Conservation (phyloP, 1,139 yeast species). For the Magnusiomyces fungicola region DNA sequence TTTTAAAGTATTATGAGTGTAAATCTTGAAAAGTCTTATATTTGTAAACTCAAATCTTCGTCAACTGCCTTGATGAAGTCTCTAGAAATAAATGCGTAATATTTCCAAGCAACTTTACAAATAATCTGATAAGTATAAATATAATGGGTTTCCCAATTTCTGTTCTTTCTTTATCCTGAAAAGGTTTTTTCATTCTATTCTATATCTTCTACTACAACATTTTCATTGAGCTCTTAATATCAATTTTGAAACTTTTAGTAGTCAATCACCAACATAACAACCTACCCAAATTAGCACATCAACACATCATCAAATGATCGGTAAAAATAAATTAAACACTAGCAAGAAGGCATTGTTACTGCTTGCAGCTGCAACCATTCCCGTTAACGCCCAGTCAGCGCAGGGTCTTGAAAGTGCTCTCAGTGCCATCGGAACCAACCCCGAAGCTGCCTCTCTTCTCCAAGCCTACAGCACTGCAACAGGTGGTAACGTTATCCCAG, state of each 20-base stretch:
- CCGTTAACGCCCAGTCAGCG: not conserved
- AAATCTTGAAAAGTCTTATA: too few relatives aligned
- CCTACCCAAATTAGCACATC: not conserved
- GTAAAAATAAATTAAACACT: not conserved
- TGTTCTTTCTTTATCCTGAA: too few relatives aligned
- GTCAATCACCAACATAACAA: not conserved
- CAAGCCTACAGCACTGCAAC: constrained; percentile 14
- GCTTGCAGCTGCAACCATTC: constrained; percentile 3
- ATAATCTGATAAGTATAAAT: too few relatives aligned
- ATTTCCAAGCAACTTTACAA: too few relatives aligned
- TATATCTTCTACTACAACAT: too few relatives aligned
- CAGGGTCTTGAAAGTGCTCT: constrained; percentile 9
- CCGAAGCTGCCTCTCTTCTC: constrained; percentile 7
- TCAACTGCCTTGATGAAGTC: too few relatives aligned
- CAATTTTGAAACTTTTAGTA: not conserved
- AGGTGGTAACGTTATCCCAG: constrained; percentile 12
- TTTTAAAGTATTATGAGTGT: too few relatives aligned
- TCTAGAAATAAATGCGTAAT: too few relatives aligned
- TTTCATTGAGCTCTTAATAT: too few relatives aligned
- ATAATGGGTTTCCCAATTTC: too few relatives aligned
- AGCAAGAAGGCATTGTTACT: constrained; percentile 1
- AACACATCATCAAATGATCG: not conserved
- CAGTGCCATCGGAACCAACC: constrained; percentile 9
- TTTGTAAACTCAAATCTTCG: too few relatives aligned
- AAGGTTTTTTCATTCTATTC: too few relatives aligned